Evolutionary conservation across 768 basidiomycete genomes (phyloP), one percentile per base, ranked within the genome.

Genomic region (Phanerochaete carnosa): DNA sequence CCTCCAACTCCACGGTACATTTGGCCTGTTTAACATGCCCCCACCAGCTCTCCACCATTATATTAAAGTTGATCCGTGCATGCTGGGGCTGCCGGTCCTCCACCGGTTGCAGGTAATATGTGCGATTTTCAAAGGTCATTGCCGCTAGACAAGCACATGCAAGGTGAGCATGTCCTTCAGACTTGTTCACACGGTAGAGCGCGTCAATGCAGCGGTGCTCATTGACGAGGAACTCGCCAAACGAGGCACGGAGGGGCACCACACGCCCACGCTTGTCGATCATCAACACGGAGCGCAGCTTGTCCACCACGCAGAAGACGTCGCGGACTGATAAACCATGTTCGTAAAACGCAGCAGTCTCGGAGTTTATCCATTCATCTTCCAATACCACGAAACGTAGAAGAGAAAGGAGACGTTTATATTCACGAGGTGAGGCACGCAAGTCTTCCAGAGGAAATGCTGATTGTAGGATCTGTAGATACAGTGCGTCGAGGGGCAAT

Each of bases 141-240:
- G n/a, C n/a, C n/a, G n/a, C n/a, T n/a, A 59, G 57, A 26, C 55
- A 56, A 2, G 28, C n/a, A n/a, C 57, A 11, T 5, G 61, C 4
- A 70, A 73, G 37, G 75, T 63, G 39, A 39, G 57, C 49, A 26
- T 51, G 49, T 13, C 49, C 49, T 26, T 13, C 22, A 3, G 30
- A 23, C 8, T 8, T 8, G 37, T 37, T 37, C 2, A 55, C 37
- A 32, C 23, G 26, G 53, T 35, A 55, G 15, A 37, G 6, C 26
- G 30, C 2, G 29, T 30, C 15, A 12, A 12, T 33, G 53, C 53
- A 55, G n/a, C 53, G 53, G n/a, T 33, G 9, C 1, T 16, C 15
- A 32, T 55, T 32, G 16, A 32, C 19, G 16, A 55, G 53, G 53
- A 55, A 55, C 30, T 33, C 53, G 8, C 11, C n/a, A 25, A 55